Conservation (phyloP, 352 stramenopile genomes). For the Globisporangium takayamanum region DNA sequence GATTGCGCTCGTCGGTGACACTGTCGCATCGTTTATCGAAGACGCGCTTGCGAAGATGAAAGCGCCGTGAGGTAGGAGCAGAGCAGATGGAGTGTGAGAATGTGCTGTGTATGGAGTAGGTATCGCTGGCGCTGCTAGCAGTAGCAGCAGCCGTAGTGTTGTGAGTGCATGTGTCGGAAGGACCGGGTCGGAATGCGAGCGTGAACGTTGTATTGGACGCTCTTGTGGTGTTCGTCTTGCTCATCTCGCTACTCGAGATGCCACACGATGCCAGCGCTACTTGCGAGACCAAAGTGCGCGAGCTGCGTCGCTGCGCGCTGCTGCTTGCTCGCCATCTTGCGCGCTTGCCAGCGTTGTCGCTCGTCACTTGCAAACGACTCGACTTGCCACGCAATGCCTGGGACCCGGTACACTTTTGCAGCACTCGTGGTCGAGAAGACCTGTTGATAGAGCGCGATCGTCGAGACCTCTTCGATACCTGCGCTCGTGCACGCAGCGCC, state of each 20-base stretch:
- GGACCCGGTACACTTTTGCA: constrained; percentile 84
- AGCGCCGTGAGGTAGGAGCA: background rate
- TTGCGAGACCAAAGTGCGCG: constrained; percentile 35
- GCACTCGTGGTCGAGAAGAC: constrained; percentile 52
- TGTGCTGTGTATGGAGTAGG: background rate
- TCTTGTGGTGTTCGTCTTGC: background rate
- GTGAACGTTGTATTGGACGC: too few species aligned
- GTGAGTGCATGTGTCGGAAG: background rate
- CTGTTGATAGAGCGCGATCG: constrained; percentile 89
- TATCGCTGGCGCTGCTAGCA: background rate
- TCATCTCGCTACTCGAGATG: background rate
- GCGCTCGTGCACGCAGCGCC: constrained; percentile 20
- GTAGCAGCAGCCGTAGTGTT: background rate
- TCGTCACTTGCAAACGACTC: constrained; percentile 48
- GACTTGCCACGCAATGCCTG: constrained; percentile 80
- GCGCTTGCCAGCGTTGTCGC: constrained; percentile 88
- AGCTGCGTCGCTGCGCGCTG: constrained; percentile 78
- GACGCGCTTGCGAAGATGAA: constrained; percentile 20
- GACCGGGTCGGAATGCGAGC: background rate
- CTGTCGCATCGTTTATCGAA: constrained; percentile 55
- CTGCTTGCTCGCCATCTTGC: constrained; percentile 94
- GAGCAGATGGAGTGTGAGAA: background rate
- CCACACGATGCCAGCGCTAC: background rate
- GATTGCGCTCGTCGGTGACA: constrained; percentile 52
- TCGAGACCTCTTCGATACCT: constrained; percentile 92